Conservation (phyloP, 495 filamentous ascomycete genomes). For the Aspergillus kassunensis region DNA sequence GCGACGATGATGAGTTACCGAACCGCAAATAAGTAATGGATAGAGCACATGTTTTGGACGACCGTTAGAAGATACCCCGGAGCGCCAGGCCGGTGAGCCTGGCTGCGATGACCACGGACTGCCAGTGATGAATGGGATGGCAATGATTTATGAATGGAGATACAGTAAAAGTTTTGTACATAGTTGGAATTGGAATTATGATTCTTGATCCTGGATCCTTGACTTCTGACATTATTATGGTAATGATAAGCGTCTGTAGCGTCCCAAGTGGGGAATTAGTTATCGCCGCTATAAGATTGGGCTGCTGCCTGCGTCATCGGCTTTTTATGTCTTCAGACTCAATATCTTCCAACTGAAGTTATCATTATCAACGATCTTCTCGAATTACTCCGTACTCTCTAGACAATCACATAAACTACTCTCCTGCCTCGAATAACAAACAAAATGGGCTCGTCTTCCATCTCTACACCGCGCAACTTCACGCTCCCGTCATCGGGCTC, state of each 20-base stretch:
- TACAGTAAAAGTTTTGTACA: conserved; percentile 27
- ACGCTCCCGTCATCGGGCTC: conserved; percentile 29
- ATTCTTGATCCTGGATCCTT: too few species aligned
- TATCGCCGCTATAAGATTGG: background rate
- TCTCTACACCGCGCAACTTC: conserved; percentile 25
- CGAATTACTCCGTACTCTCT: background rate
- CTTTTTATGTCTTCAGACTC: too few species aligned
- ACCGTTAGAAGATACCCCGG: conserved; percentile 46
- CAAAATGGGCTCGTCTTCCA: conserved; percentile 17
- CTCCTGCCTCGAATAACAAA: too few species aligned
- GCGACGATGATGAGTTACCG: conserved; percentile 1
- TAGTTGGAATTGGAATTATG: conserved; percentile 6
- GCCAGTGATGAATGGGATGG: conserved; percentile 16
- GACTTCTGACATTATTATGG: too few species aligned
- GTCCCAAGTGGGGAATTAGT: background rate
- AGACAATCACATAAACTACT: too few species aligned
- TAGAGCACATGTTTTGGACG: conserved; percentile 30
- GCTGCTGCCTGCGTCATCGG: conserved; percentile 5
- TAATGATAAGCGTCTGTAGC: conserved; percentile 4
- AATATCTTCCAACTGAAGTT: background rate
- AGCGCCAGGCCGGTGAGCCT: conserved; percentile 11
- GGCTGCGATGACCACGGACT: conserved; percentile 13
- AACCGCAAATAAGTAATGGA: conserved; percentile 27
- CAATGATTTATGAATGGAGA: conserved; percentile 34
- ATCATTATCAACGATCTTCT: background rate